Base-by-base conservation (phyloP, 2,329 filamentous ascomycete species). In the Alternaria ventricosa region DNA sequence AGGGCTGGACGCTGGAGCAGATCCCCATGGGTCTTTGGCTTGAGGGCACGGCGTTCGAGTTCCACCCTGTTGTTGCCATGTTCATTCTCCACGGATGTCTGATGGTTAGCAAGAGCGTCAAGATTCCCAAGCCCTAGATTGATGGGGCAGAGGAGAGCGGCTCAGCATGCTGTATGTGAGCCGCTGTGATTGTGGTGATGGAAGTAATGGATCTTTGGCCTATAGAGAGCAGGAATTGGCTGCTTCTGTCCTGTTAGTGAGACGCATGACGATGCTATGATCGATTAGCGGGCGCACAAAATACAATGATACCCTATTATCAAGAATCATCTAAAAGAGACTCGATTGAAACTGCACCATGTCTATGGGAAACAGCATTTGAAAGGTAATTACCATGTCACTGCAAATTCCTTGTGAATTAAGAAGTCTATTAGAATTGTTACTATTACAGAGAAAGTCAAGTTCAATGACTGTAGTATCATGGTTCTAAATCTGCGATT, bases 91-190 rank as follows among this genome's bases (percentile, higher is more conserved):
- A 97, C 78, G 96, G 94, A 20, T 96, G 92, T 78, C 82, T 96
- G 76, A 98, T 99, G 96, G 91, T 95, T 68, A 97, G 93, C 84
- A 96, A 95, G 87, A 95, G 90, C 30, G 89, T 99, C 75, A 93
- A 96, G 79, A 94, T 99, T 70, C 96, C 96, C 15, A 99, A 99
- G 88, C 94, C 87, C 56, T 88, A 74, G 57, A 44, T 13, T 18
- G 15, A 11, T n/a, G 5, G 22, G 18, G 7, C 3, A 27, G 23
- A 41, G 47, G 23, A 4, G 18, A 9, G 18, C 20, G 10, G 30
- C 30, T n/a, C 49, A 36, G 30, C 28, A 33, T 53, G 3, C 41
- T 55, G 53, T 27, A 33, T 15, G n/a, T n/a, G n/a, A 22, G 44
- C n/a, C 49, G 22, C 13, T 18, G 8, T 8, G 41, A 15, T 28